Percentiles rank a stretch among this genome's conserved stretches.
These are phyloP conservation scores for Schizochytrium sp. DNA, from an alignment of 108 stramenopile species.

Conservation along the genomic window DNA sequence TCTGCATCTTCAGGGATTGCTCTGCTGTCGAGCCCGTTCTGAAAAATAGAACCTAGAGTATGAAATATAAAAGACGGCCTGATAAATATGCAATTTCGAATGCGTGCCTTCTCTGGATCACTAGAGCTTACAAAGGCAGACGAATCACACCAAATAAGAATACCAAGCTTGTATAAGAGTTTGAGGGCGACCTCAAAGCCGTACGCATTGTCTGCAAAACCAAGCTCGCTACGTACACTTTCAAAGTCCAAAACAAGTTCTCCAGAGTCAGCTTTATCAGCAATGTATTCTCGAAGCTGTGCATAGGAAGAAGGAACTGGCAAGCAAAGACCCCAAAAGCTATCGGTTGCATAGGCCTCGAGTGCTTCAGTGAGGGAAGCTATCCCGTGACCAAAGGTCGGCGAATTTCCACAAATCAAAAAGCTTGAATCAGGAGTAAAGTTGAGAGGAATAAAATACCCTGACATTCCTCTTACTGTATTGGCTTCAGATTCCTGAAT, in stretches of 20 bases:
- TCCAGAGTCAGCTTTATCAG: not conserved
- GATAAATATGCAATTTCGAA: not conserved
- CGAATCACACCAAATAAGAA: not conserved
- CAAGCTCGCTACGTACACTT: not conserved
- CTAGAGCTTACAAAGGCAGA: conserved; percentile 32
- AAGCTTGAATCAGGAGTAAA: not conserved
- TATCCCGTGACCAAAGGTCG: not conserved
- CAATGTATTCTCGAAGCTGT: not conserved
- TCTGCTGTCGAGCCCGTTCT: not conserved
- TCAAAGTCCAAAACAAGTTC: not conserved
- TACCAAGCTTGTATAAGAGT: not conserved
- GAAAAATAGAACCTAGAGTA: not conserved
- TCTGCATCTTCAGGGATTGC: not conserved
- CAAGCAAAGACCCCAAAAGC: not conserved
- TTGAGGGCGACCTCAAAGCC: conserved; percentile 35
- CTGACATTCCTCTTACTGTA: not conserved
- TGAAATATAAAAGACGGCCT: not conserved
- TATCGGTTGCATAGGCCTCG: not conserved
- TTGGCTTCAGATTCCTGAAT: not conserved
- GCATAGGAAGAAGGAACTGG: not conserved
- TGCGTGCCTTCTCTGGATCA: not conserved
- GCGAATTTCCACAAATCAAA: not conserved
- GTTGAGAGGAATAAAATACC: not conserved
- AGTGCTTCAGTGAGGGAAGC: not conserved
- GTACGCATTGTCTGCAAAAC: not conserved